phyloP scores from a whole-genome alignment of 2,329 filamentous ascomycete species.

The Pseudogymnoascus sp. region DNA sequence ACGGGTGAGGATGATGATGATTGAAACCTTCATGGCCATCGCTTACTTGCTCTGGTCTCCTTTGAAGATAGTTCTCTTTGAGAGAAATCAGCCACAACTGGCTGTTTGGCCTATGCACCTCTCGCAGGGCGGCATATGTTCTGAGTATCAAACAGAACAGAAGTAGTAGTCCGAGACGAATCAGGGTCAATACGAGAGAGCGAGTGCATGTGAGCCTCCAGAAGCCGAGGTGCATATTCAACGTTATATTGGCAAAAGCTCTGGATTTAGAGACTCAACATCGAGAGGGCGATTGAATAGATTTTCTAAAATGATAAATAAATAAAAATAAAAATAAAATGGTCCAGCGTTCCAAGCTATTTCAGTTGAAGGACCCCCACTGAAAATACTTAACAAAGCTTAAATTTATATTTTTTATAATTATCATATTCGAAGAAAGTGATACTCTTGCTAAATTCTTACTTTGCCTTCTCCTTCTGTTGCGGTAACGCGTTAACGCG shows the following conservation, averaged over 20 bases:
- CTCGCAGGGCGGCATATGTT: not conserved
- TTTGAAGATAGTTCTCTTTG: not conserved
- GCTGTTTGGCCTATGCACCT: not conserved
- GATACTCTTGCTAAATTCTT: not conserved
- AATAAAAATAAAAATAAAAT: not conserved
- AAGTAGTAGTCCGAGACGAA: not conserved
- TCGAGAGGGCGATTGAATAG: not conserved
- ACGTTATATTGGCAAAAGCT: not conserved
- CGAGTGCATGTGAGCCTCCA: not conserved
- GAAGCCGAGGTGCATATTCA: not conserved
- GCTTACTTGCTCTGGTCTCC: not conserved
- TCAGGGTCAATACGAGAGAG: not conserved
- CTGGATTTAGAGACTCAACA: not conserved
- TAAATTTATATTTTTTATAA: not conserved
- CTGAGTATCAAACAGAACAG: not conserved
- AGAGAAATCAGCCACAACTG: not conserved
- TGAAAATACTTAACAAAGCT: not conserved
- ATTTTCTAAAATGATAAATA: not conserved
- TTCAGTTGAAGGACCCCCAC: no score
- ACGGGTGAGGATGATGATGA: not conserved
- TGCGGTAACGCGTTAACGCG: no score
- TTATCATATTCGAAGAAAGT: not conserved
- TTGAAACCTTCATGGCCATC: not conserved
- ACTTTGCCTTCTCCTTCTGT: not conserved
- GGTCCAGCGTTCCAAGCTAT: not conserved